Evolutionary conservation across 805 yeast species (phyloP).

Genomic region (Candida insectalens): DNA sequence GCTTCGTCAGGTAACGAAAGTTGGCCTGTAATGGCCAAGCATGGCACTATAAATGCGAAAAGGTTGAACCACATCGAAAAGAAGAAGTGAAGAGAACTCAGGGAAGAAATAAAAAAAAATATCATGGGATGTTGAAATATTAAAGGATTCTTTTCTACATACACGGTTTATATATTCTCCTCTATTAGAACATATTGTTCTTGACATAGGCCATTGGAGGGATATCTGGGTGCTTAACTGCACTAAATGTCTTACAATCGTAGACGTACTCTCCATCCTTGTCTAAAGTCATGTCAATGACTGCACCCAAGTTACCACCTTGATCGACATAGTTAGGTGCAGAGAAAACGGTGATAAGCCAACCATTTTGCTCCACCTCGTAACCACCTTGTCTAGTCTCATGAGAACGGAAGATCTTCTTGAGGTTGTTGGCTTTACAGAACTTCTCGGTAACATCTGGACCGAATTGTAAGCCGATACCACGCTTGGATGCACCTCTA

Average conservation of each 20-base stretch:
- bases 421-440: slow-evolving; percentile 59
- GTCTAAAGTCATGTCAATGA: slow-evolving; percentile 54
- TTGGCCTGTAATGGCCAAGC: not conserved
- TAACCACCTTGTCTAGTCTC: slow-evolving; percentile 92
- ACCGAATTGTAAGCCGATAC: slow-evolving; percentile 93
- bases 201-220: slow-evolving; percentile 89
- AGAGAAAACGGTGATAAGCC: slow-evolving; percentile 86
- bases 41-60: not conserved
- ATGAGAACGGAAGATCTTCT: slow-evolving; percentile 84
- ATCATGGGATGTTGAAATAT: too few species aligned
- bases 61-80: too few species aligned
- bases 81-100: slow-evolving; percentile 8
- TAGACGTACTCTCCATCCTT: slow-evolving; percentile 38
- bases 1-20: slow-evolving; percentile 1
- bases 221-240: slow-evolving; percentile 83
- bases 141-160: too few species aligned
- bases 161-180: too few species aligned
- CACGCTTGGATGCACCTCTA: slow-evolving; percentile 82
- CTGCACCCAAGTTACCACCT: slow-evolving; percentile 86
- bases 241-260: slow-evolving; percentile 54
- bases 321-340: slow-evolving; percentile 97
- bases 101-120: too few species aligned
- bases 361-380: slow-evolving; percentile 78
- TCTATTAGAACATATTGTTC: slow-evolving; percentile 24
- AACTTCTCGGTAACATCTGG: slow-evolving; percentile 85